A percentile compares a stretch with the other conserved stretches of the same genome.
These are phyloP conservation scores for Boeremia lycopersici DNA, from an alignment of 2,329 filamentous ascomycete species.

Conservation along the genomic window DNA sequence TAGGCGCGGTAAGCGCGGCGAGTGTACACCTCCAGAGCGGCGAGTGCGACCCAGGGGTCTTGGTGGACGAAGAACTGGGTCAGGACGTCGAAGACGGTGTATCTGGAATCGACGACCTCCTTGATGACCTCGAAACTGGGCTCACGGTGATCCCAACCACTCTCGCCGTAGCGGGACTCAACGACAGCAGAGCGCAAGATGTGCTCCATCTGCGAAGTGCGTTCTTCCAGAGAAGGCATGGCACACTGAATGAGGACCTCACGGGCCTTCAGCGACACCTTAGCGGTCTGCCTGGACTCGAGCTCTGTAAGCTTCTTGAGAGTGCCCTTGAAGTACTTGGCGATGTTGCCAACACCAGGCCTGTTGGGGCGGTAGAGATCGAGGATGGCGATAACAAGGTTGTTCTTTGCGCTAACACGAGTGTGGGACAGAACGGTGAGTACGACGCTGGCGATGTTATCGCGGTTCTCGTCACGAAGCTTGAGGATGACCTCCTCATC, in stretches of 20 bases:
- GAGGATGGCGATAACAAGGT: constrained; percentile 86
- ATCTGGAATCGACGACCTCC: constrained; percentile 98
- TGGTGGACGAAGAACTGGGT: constrained; percentile 94
- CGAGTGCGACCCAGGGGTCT: constrained; percentile 91
- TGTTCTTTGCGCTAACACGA: constrained; percentile 90
- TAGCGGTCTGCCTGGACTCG: constrained; percentile 83
- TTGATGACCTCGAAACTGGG: constrained; percentile 90
- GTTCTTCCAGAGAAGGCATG: constrained; percentile 93
- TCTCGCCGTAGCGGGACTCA: constrained; percentile 96
- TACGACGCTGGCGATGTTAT: constrained; percentile 83
- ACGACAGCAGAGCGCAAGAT: constrained; percentile 94
- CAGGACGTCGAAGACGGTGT: constrained; percentile 96
- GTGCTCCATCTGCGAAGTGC: constrained; percentile 96
- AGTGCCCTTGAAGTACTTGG: constrained; percentile 81
- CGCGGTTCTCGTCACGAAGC: constrained; percentile 95
- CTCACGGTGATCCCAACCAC: constrained; percentile 93
- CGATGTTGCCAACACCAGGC: constrained; percentile 84
- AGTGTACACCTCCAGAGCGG: constrained; percentile 93
- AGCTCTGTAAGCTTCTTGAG: constrained; percentile 89
- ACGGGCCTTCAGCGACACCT: constrained; percentile 95
- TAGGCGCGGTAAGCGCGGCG: constrained; percentile 97
- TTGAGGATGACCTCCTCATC: constrained; percentile 94
- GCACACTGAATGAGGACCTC: constrained; percentile 98
- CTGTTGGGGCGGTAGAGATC: constrained; percentile 96
- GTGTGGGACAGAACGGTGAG: constrained; percentile 93